Evolutionary conservation across 2,329 filamentous ascomycete genomes (phyloP).

Genomic region (Penicillium sp.): DNA sequence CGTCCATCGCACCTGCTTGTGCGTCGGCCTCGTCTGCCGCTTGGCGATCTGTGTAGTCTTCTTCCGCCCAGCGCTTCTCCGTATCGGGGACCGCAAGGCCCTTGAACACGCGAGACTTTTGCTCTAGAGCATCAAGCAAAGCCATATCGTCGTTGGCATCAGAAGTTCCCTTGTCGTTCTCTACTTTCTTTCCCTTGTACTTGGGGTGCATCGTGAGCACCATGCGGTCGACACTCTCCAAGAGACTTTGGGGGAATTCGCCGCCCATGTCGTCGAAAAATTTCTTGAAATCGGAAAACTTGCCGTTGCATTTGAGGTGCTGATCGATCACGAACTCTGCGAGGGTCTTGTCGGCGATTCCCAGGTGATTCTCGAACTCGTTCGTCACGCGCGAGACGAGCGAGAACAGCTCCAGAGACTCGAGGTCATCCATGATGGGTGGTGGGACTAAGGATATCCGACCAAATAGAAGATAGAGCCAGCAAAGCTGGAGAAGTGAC

Average conservation of each 20-base stretch:
- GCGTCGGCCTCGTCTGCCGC: slow-evolving; percentile 39
- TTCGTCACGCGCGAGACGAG: slow-evolving; percentile 93
- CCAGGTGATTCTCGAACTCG: slow-evolving; percentile 90
- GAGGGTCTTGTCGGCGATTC: slow-evolving; percentile 88
- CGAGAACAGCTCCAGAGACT: slow-evolving; percentile 87
- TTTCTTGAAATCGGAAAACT: slow-evolving; percentile 70
- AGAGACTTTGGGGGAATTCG: slow-evolving; percentile 79
- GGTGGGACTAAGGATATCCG: slow-evolving; percentile 2
- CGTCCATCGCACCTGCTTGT: slow-evolving; percentile 72
- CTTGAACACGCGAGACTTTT: slow-evolving; percentile 85
- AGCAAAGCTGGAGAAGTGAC: background rate
- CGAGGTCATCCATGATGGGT: slow-evolving; percentile 76
- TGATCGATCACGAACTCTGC: slow-evolving; percentile 96
- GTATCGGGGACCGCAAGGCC: slow-evolving; percentile 85
- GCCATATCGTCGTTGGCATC: slow-evolving; percentile 47
- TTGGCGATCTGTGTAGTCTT: slow-evolving; percentile 42
- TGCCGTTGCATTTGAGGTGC: slow-evolving; percentile 68
- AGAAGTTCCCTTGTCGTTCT: slow-evolving; percentile 35
- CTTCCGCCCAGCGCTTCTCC: slow-evolving; percentile 56
- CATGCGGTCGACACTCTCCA: slow-evolving; percentile 88
- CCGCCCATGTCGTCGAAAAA: slow-evolving; percentile 74
- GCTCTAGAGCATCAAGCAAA: slow-evolving; percentile 53
- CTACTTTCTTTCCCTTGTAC: slow-evolving; percentile 62
- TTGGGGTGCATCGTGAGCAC: slow-evolving; percentile 89
- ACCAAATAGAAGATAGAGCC: background rate